Conservation (phyloP, 768 basidiomycete species). For the Serpula lacrymans region DNA sequence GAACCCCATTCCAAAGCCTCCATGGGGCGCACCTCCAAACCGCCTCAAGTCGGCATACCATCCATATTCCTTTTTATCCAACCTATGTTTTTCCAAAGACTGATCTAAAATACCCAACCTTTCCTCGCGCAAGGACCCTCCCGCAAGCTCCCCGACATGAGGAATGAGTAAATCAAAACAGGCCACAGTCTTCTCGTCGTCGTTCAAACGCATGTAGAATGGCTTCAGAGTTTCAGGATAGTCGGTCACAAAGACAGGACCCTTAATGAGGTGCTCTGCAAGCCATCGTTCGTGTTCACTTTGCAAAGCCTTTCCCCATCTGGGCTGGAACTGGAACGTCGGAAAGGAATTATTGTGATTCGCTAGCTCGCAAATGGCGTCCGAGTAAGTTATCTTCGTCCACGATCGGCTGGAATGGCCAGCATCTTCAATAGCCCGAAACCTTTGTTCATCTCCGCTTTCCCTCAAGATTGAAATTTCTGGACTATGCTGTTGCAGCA, state of each 20-base stretch:
- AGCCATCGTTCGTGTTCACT: slow-evolving; percentile 95
- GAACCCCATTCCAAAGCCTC: slow-evolving; percentile 95
- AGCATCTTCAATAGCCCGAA: slow-evolving; percentile 33
- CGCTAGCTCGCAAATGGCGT: slow-evolving; percentile 63
- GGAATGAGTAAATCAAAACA: slow-evolving; percentile 96
- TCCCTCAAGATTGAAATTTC: slow-evolving; percentile 26
- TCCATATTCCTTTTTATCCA: slow-evolving; percentile 40
- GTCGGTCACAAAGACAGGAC: slow-evolving; percentile 89
- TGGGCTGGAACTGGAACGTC: slow-evolving; percentile 54
- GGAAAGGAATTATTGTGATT: slow-evolving; percentile 21
- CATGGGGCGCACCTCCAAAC: slow-evolving; percentile 88
- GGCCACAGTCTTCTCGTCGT: slow-evolving; percentile 61
- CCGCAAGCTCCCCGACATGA: slow-evolving; percentile 81
- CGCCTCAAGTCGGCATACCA: slow-evolving; percentile 86
- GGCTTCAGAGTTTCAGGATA: slow-evolving; percentile 85
- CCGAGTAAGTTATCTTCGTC: slow-evolving; percentile 73
- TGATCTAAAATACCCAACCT: slow-evolving; percentile 47
- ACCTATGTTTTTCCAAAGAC: slow-evolving; percentile 46
- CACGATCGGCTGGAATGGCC: slow-evolving; percentile 43
- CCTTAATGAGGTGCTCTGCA: slow-evolving; percentile 59
- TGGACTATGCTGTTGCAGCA: no score
- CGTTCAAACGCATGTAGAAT: slow-evolving; percentile 91
- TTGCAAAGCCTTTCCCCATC: slow-evolving; percentile 70
- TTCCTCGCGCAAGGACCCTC: slow-evolving; percentile 89
- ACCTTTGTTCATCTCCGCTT: slow-evolving; percentile 32